A percentile compares a stretch with the other conserved stretches of the same genome.
Evolutionary conservation across 2,329 filamentous ascomycete species (phyloP).

Genomic region (Stenocarpella maydis): DNA sequence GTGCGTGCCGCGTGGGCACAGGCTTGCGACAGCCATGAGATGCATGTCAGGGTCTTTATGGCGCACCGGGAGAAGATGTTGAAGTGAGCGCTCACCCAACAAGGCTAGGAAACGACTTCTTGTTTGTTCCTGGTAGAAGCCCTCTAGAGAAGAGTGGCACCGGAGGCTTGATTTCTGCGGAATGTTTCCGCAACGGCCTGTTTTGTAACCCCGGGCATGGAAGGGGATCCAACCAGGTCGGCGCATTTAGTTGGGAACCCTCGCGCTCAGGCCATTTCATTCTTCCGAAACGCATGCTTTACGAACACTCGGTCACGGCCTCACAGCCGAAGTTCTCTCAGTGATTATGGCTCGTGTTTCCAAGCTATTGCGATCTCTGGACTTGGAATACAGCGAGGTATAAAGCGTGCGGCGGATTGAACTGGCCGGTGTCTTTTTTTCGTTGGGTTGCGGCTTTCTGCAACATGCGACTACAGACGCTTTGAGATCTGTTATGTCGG

Average conservation of each 20-base stretch:
- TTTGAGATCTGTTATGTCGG: neutral
- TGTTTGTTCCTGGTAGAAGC: neutral
- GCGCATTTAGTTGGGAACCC: neutral
- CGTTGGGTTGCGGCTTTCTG: neutral
- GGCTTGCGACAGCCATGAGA: constrained; percentile 67
- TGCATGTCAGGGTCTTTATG: constrained; percentile 66
- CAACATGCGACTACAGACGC: neutral
- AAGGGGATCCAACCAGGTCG: neutral
- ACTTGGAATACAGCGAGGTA: neutral
- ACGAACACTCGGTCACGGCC: neutral
- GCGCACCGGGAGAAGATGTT: constrained; percentile 54
- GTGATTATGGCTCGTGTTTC: neutral
- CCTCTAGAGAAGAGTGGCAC: neutral
- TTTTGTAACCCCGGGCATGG: neutral
- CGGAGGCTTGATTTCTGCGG: too few relatives aligned
- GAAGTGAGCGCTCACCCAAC: constrained; percentile 41
- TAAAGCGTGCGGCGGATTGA: too few relatives aligned
- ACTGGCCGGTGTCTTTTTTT: neutral
- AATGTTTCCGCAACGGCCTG: neutral
- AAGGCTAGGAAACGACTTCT: neutral
- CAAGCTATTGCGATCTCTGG: neutral
- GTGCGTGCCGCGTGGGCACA: constrained; percentile 68
- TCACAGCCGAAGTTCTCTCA: neutral
- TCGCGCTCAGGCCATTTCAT: neutral
- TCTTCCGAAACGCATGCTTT: neutral